Evolutionary conservation across 2,329 filamentous ascomycete genomes (phyloP).

Genomic region (Thielaviopsis populi): DNA sequence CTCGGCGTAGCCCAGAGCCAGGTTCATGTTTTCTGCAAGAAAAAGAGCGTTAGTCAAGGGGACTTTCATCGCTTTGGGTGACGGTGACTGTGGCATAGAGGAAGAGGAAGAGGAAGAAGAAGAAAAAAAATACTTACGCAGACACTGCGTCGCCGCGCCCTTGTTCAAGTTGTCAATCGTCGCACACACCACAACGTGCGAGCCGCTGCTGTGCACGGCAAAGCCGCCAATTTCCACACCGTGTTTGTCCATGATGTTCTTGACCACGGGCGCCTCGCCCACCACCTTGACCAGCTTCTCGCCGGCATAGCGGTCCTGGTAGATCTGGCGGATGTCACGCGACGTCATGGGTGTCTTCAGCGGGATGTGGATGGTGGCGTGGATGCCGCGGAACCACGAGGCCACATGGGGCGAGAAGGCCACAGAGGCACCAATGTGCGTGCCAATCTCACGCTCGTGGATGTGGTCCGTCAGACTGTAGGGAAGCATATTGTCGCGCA

Average conservation of each 20-base stretch:
- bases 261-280: conserved; percentile 75
- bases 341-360: conserved; percentile 75
- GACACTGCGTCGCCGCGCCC: conserved; percentile 81
- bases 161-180: conserved; percentile 92
- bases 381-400: conserved; percentile 94
- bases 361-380: conserved; percentile 81
- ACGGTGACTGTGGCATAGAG: conserved; percentile 6
- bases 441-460: conserved; percentile 80
- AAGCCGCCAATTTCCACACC: conserved; percentile 91
- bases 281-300: conserved; percentile 90
- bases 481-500: conserved; percentile 77
- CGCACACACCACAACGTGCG: conserved; percentile 83
- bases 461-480: conserved; percentile 90
- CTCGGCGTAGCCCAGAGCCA: conserved; percentile 75
- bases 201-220: conserved; percentile 77
- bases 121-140: conserved; percentile 47
- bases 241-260: conserved; percentile 70
- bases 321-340: conserved; percentile 82
- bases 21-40: conserved; percentile 70
- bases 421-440: conserved; percentile 57
- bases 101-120: not conserved
- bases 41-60: not conserved
- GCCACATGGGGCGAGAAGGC: conserved; percentile 89
- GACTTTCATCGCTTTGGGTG: not conserved
- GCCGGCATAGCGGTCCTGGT: conserved; percentile 89